Evolutionary conservation across 805 yeast genomes (phyloP), one percentile per base, ranked within the genome.

Genomic region (Candida xiaguanensis): DNA sequence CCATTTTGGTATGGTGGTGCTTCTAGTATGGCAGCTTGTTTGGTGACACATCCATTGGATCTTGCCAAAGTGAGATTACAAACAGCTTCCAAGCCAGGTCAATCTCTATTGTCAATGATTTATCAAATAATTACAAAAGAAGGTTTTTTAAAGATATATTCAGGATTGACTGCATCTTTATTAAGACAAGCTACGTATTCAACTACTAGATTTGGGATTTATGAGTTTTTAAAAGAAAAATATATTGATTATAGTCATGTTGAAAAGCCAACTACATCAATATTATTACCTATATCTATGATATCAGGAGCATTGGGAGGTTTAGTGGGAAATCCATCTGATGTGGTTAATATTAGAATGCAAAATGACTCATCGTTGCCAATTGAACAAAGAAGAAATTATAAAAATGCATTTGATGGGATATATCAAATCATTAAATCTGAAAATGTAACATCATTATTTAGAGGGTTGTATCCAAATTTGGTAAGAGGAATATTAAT

Each of bases 101-200:
- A 78, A 40, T 68, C 79, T 0, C 67, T 87, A 47, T 55, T 76
- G 6, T 64, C 75, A 5, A 83, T 87, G 76, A 71, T 84, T n/a
- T 57, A 59, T 27, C 72, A 70, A 37, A 82, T 85, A 14, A 61
- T 79, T 19, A 68, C 62, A n/a, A 59, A 69, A 39, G 93, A 86
- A 58, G 95, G 87, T 8, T 48, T 68, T n/a, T 52, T 73, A 31
- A 85, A 83, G 25, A 71, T 85, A n/a, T 87, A 88, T 55, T 77
- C 86, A 1, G 96, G 96, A 1, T 68, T 87, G 29, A 77, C 85
- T 40, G 96, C 96, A 1, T 82, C 93, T 2, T 59, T 88, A 29
- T 65, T 87, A 40, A 77, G 96, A 56, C 96, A 88, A 61, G 93
- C 87, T 2, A 86, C 96, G 2, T 87, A 88, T 57, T 85, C 95